phyloP scores from a whole-genome alignment of 2,329 filamentous ascomycete species.

The Eurotiales sp. region DNA sequence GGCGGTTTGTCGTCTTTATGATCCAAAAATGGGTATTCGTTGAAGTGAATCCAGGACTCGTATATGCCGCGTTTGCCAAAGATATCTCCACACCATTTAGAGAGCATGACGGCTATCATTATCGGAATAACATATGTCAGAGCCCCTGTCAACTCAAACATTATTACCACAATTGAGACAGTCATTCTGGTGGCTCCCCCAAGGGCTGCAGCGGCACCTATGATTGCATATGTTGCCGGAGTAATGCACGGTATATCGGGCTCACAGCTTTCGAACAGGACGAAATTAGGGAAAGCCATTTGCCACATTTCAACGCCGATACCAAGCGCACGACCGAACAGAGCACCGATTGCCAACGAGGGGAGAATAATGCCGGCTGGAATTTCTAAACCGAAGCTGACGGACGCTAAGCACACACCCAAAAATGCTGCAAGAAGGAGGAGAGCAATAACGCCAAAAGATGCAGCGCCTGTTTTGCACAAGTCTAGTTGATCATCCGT shows the following conservation, averaged over 20 bases:
- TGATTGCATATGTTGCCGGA: slow-evolving; percentile 92
- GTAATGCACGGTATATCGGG: slow-evolving; percentile 85
- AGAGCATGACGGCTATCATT: slow-evolving; percentile 98
- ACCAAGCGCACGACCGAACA: slow-evolving; percentile 83
- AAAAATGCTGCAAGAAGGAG: slow-evolving; percentile 77
- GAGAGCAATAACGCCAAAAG: slow-evolving; percentile 75
- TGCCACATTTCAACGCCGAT: slow-evolving; percentile 89
- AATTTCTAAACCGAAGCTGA: slow-evolving; percentile 92
- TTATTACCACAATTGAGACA: slow-evolving; percentile 97
- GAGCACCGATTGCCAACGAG: slow-evolving; percentile 90
- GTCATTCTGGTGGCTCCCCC: slow-evolving; percentile 94
- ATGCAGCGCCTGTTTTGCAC: slow-evolving; percentile 81
- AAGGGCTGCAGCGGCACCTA: slow-evolving; percentile 91
- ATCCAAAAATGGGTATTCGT: slow-evolving; percentile 92
- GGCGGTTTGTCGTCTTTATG: slow-evolving; percentile 75
- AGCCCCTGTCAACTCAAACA: slow-evolving; percentile 97
- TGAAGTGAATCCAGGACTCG: slow-evolving; percentile 95
- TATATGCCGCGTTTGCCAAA: slow-evolving; percentile 93
- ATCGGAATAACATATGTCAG: slow-evolving; percentile 95
- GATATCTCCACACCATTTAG: slow-evolving; percentile 96
- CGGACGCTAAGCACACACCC: slow-evolving; percentile 77
- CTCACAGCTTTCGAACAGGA: slow-evolving; percentile 76
- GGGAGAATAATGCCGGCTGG: slow-evolving; percentile 94
- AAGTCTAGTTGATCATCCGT: slow-evolving; percentile 84
- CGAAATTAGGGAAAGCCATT: slow-evolving; percentile 67